Evolutionary conservation across 2,329 filamentous ascomycete genomes (phyloP).

Genomic region (Aspergillus alliaceus): DNA sequence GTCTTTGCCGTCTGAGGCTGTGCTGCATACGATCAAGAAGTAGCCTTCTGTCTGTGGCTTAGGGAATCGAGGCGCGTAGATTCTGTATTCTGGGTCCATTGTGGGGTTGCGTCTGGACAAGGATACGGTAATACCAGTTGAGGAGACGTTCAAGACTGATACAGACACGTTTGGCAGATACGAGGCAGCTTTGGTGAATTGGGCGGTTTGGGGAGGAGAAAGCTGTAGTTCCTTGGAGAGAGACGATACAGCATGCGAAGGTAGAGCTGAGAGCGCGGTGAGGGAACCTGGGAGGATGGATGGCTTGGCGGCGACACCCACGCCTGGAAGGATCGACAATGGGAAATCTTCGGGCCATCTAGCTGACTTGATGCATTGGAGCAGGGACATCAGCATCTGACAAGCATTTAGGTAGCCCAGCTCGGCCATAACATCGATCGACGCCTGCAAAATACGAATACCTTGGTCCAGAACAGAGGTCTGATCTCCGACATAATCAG

Average conservation of each 20-base stretch:
- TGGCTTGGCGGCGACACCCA: slow-evolving; percentile 42
- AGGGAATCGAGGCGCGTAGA: slow-evolving; percentile 86
- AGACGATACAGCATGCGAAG: slow-evolving; percentile 22
- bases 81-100: slow-evolving; percentile 65
- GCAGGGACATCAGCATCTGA: slow-evolving; percentile 75
- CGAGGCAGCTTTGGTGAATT: slow-evolving; percentile 59
- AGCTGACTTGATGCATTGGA: slow-evolving; percentile 90
- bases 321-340: slow-evolving; percentile 74
- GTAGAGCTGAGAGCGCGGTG: slow-evolving; percentile 31
- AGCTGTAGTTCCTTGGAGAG: slow-evolving; percentile 32
- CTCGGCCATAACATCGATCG: slow-evolving; percentile 90
- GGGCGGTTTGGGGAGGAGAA: slow-evolving; percentile 17
- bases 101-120: slow-evolving; percentile 68
- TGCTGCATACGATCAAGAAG: slow-evolving; percentile 72
- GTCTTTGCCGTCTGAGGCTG: slow-evolving; percentile 42
- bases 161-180: slow-evolving; percentile 70
- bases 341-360: slow-evolving; percentile 85
- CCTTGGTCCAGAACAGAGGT: slow-evolving; percentile 86
- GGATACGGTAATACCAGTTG: slow-evolving; percentile 56
- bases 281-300: slow-evolving; percentile 31
- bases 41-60: slow-evolving; percentile 94
- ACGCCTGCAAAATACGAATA: slow-evolving; percentile 94
- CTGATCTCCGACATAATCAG: slow-evolving; percentile 96
- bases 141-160: slow-evolving; percentile 60
- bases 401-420: slow-evolving; percentile 78